phyloP scores from a whole-genome alignment of 345 rosid genomes.

The Citrus inodora region DNA sequence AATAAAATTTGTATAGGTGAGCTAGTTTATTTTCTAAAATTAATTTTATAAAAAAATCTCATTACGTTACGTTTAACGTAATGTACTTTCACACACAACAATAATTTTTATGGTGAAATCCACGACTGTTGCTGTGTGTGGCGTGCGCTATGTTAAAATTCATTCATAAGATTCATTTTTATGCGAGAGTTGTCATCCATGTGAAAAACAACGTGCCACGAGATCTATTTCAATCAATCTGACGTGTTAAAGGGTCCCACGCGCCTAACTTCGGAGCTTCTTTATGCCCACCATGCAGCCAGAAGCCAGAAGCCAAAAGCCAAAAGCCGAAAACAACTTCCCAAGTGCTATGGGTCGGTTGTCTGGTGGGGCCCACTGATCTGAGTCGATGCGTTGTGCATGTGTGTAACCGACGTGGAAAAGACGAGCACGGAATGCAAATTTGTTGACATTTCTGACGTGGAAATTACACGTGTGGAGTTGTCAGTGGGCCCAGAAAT shows the following conservation, averaged over 20 bases:
- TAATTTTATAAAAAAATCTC: too few relatives aligned
- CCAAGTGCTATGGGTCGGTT: not conserved
- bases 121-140: too few relatives aligned
- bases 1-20: too few relatives aligned
- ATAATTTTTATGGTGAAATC: too few relatives aligned
- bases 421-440: slow-evolving; percentile 14
- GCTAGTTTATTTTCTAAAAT: too few relatives aligned
- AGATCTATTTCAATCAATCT: not conserved
- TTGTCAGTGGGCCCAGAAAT: not conserved
- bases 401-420: slow-evolving; percentile 13
- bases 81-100: too few relatives aligned
- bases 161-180: too few relatives aligned
- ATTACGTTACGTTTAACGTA: too few relatives aligned
- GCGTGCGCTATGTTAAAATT: too few relatives aligned
- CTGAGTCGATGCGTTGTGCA: not conserved
- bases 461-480: slow-evolving; percentile 5
- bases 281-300: not conserved
- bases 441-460: not conserved
- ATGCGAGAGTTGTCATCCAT: not conserved
- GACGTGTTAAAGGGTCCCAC: not conserved
- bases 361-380: not conserved
- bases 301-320: not conserved
- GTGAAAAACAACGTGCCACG: not conserved
- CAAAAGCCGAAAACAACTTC: not conserved
- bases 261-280: not conserved